Evolutionary conservation across 129 eudicot species (phyloP), one percentile per base, ranked within the genome.

Genomic region (Lactuca saligna): DNA sequence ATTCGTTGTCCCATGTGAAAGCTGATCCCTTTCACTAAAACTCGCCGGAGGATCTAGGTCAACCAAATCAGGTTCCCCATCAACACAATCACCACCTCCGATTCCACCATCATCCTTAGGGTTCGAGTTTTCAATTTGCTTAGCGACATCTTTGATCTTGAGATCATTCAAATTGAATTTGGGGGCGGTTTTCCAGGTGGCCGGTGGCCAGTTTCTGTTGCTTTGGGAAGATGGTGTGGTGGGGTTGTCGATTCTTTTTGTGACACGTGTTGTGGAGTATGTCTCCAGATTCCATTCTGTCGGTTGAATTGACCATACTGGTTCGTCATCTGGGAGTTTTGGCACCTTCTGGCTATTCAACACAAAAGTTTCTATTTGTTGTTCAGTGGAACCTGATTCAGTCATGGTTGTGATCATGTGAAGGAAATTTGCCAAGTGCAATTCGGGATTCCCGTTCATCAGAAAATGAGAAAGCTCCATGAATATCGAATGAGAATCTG

Each of bases 391-490:
- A 68, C 95, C 95, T 50, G 97, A 78, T 77, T 84, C 82, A 4
- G 76, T 82, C 95, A 87, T 84, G 17, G 87, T 78, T 39, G 87
- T 80, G 69, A 90, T 74, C 95, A 87, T 70, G 76, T 78, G 89
- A 73, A 90, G 95, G 69, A 90, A 90, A 79, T 90, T 90, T 38
- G 97, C 95, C 71, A 87, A 76, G 61, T 83, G 89, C 35, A 90
- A 48, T 42, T 84, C 82, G 7, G 85, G 84, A 59, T 66, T 55
- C 25, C 84, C 90, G n/a, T 75, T 70, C 59, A 77, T 77, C 42
- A 90, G 72, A 32, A 84, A 64, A 59, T 84, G 79, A 68, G 91
- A 87, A 29, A 90, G 75, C 80, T 90, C 97, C 88, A 80, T 60
- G 79, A 84, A 87, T 62, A 90, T 50, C 4, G 87, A 78, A 73